Evolutionary conservation across 371 early-diverging fungal genomes (phyloP).

Genomic region (Actinomortierella wolfii): DNA sequence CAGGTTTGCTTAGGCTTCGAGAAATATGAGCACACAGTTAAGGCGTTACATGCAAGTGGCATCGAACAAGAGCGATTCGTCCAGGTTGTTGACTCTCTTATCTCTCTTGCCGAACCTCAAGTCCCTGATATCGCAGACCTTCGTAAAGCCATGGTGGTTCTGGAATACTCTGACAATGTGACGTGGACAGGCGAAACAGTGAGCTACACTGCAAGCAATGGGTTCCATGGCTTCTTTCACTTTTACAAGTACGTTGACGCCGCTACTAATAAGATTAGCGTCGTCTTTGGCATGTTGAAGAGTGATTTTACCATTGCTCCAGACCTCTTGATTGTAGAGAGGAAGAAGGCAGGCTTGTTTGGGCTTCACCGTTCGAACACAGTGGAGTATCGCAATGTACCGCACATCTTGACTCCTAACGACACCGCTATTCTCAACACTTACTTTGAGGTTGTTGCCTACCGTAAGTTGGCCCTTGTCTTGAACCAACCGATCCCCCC

Average conservation of each 20-base stretch:
- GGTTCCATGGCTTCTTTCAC: constrained; percentile 4
- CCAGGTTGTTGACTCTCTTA: constrained; percentile 1
- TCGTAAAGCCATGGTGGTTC: not conserved
- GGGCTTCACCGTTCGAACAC: not conserved
- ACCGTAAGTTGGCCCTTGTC: constrained; percentile 1
- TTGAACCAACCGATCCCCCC: not conserved
- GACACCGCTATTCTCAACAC: constrained; percentile 1
- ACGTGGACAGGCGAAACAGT: constrained; percentile 5
- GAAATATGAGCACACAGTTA: constrained; percentile 3
- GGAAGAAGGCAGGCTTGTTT: not conserved
- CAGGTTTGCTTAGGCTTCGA: constrained; percentile 4
- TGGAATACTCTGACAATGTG: not conserved
- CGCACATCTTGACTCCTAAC: not conserved
- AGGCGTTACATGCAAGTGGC: not conserved
- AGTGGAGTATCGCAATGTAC: constrained; percentile 4
- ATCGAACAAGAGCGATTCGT: not conserved
- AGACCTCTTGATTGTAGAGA: not conserved
- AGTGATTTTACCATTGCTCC: not conserved
- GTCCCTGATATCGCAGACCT: not conserved
- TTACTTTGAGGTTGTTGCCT: constrained; percentile 8
- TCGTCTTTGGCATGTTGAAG: constrained; percentile 1
- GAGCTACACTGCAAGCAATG: constrained; percentile 1
- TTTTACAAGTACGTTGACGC: constrained; percentile 8
- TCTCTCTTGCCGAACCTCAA: not conserved
- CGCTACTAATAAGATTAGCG: not conserved